Base-by-base conservation (phyloP, 2,329 filamentous ascomycete species). In the Pseudogymnoascus sp. region DNA sequence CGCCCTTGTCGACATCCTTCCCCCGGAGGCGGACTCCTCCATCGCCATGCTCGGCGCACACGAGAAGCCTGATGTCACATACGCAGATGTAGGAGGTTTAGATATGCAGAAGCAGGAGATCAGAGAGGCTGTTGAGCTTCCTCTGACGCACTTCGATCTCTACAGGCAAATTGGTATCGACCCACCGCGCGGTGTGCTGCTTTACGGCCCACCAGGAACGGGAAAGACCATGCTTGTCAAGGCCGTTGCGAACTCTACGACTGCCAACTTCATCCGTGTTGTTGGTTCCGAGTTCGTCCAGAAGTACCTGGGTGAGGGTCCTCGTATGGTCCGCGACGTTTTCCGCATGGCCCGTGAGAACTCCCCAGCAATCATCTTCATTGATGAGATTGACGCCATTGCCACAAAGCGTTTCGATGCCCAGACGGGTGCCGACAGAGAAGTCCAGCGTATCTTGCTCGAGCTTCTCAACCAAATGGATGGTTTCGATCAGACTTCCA, bases 41-140 rank as follows among this genome's bases (percentile, higher is more conserved):
- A 99, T 99, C 75, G 94, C 94, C 68, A 99, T 99, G 94, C 84
- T 99, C 62, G 93, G 93, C 65, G 84, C 88, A 63, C 90, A 96
- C 73, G 94, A 99, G 84, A 99, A 97, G 83, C 94, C 94, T 35
- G 94, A 99, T 76, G 91, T 99, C 65, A 96, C 92, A 47, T 99
- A 99, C 72, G 93, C 92, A 66, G 94, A 99, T 76, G 94, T 99
- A 66, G 94, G 94, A 80, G 94, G 94, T 59, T 79, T 97, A 68
- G 94, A 99, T 73, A 99, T 99, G 94, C 94, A 99, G 79, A 99
- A 99, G 82, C 94, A 99, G 79, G 94, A 99, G 78, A 99, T 99
- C 68, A 85, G 94, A 68, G 94, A 99, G 79, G 94, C 94, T 10
- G 94, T 99, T 62, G 94, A 99, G 81, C 82, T 99, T 68, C 94